Evolutionary conservation across 371 early-diverging fungal genomes (phyloP).

Genomic region (Circinella minor): DNA sequence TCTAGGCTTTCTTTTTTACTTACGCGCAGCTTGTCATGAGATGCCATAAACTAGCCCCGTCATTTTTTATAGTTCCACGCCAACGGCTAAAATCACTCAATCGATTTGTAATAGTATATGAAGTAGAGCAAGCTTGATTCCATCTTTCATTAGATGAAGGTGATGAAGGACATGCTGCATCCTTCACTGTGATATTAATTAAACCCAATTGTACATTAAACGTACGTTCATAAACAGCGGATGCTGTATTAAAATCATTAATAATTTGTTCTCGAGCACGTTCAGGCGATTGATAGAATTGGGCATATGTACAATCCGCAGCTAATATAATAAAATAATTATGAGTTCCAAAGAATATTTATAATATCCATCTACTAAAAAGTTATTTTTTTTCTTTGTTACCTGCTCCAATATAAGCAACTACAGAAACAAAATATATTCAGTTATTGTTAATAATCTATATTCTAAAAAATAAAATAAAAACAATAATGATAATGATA

Average conservation of each 20-base stretch:
- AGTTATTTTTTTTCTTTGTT: slow-evolving; percentile 8
- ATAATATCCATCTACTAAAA: neutral
- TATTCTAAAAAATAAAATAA: neutral
- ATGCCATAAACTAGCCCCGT: slow-evolving; percentile 94
- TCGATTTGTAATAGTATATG: slow-evolving; percentile 76
- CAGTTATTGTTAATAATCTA: neutral
- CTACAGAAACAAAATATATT: slow-evolving; percentile 5
- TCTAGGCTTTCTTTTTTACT: neutral
- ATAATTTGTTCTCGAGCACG: slow-evolving; percentile 76
- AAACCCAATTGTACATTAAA: slow-evolving; percentile 91
- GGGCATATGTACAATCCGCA: slow-evolving; percentile 82
- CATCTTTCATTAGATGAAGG: slow-evolving; percentile 51
- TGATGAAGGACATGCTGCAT: slow-evolving; percentile 61
- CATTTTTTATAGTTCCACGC: slow-evolving; percentile 72
- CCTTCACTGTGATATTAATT: slow-evolving; percentile 79
- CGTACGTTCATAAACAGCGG: slow-evolving; percentile 82
- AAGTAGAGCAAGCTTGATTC: slow-evolving; percentile 80
- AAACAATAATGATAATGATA: neutral
- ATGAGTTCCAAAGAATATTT: too few species aligned
- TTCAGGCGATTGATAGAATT: slow-evolving; percentile 56
- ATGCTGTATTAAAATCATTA: slow-evolving; percentile 78
- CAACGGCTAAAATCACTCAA: slow-evolving; percentile 90
- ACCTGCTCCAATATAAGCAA: slow-evolving; percentile 35
- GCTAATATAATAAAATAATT: slow-evolving; percentile 32
- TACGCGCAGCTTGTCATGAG: slow-evolving; percentile 89